Conservation (phyloP, 78 protist genomes). For the Dictyostelium firmibasis region DNA sequence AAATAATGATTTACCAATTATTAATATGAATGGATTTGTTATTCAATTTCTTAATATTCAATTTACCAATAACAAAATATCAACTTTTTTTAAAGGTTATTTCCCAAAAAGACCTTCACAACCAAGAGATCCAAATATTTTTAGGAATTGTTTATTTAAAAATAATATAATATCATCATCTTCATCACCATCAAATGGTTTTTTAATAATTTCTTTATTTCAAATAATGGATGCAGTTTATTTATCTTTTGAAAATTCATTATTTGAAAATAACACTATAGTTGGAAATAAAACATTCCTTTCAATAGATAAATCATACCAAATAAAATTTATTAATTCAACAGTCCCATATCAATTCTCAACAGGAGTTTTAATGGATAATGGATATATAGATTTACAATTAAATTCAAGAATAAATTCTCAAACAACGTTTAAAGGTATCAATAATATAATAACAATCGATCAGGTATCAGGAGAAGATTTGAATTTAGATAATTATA, state of each 20-base stretch:
- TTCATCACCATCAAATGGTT: neutral
- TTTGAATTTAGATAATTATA: neutral
- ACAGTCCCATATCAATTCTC: neutral
- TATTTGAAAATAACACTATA: neutral
- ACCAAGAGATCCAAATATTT: neutral
- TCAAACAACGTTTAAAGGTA: neutral
- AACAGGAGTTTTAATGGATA: neutral
- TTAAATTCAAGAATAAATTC: neutral
- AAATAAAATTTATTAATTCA: neutral
- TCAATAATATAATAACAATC: neutral
- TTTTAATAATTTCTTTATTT: neutral
- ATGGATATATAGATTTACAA: neutral
- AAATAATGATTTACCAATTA: neutral
- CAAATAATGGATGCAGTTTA: neutral
- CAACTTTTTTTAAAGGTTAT: neutral
- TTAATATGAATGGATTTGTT: neutral
- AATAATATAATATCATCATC: neutral
- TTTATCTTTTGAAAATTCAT: neutral
- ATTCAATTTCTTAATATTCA: neutral
- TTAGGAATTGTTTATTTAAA: neutral
- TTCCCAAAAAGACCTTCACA: neutral
- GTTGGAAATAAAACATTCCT: neutral
- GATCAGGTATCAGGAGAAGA: neutral
- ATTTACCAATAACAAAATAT: neutral
- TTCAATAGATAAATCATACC: neutral